Conservation (phyloP, 306 rosid species). For the Benincasa hispida region DNA sequence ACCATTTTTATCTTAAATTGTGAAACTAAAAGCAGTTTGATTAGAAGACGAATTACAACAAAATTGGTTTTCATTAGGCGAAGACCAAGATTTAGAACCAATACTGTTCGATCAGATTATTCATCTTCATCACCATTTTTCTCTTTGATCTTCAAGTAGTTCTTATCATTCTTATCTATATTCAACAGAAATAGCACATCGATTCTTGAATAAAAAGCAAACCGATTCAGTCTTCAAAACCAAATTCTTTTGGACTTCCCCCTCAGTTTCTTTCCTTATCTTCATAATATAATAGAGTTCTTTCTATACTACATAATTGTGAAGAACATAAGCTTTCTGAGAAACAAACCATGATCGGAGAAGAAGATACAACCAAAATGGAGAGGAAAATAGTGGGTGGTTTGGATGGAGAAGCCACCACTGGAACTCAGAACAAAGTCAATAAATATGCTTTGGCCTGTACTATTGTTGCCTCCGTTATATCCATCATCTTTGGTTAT, state of each 20-base stretch:
- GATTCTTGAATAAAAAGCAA: neutral
- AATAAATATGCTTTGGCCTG: constrained; percentile 50
- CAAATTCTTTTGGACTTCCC: neutral
- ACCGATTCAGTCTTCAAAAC: neutral
- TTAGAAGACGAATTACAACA: neutral
- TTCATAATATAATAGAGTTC: neutral
- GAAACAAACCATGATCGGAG: neutral
- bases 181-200: neutral
- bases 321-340: neutral
- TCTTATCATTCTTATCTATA: neutral
- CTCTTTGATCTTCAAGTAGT: neutral
- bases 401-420: constrained; percentile 6
- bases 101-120: neutral
- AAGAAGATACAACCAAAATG: neutral
- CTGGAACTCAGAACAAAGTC: constrained; percentile 10
- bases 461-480: constrained; percentile 36
- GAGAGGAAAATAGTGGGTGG: neutral
- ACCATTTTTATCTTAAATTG: neutral
- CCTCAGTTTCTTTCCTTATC: neutral
- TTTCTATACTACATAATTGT: neutral
- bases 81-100: neutral
- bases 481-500: constrained; percentile 46
- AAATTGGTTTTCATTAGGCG: neutral
- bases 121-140: neutral
- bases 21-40: neutral